Conservation (phyloP, 371 early-diverging fungal genomes). For the Rhizomucor miehei region DNA sequence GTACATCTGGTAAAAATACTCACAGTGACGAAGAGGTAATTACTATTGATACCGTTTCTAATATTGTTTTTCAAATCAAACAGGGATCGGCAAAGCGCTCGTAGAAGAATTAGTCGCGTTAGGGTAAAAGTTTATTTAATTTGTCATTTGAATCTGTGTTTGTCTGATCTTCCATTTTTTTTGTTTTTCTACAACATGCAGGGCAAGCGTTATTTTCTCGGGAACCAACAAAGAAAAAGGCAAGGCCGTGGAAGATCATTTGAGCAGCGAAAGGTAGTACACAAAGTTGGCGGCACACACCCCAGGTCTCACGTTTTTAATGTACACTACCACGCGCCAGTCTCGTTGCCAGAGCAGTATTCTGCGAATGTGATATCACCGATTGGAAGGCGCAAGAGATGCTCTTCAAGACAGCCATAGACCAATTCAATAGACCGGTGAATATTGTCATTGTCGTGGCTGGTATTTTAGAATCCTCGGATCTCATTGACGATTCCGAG, state of each 20-base stretch:
- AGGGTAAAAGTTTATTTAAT: slow-evolving; percentile 12
- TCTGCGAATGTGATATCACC: slow-evolving; percentile 56
- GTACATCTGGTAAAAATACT: slow-evolving; percentile 26
- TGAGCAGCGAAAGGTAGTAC: slow-evolving; percentile 3
- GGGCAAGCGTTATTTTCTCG: slow-evolving; percentile 26
- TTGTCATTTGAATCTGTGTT: not conserved
- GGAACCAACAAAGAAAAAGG: slow-evolving; percentile 32
- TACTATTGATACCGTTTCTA: too few species aligned
- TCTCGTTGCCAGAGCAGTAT: slow-evolving; percentile 25
- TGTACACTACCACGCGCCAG: too few species aligned
- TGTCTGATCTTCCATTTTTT: not conserved
- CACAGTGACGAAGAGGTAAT: not conserved
- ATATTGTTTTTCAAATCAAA: not conserved
- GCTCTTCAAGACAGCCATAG: slow-evolving; percentile 37
- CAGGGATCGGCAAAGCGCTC: slow-evolving; percentile 32
- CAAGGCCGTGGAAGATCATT: slow-evolving; percentile 3
- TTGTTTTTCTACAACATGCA: slow-evolving; percentile 1
- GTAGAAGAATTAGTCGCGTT: slow-evolving; percentile 9
- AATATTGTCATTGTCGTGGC: slow-evolving; percentile 69
- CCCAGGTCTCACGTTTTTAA: too few species aligned
- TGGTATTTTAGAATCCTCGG: slow-evolving; percentile 50
- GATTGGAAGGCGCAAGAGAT: slow-evolving; percentile 42
- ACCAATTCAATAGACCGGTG: slow-evolving; percentile 39
- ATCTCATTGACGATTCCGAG: slow-evolving; percentile 36
- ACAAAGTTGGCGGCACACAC: not conserved